Evolutionary conservation across 306 rosid genomes (phyloP), one percentile per base, ranked within the genome.

Genomic region (Herpetospermum pedunculosum): DNA sequence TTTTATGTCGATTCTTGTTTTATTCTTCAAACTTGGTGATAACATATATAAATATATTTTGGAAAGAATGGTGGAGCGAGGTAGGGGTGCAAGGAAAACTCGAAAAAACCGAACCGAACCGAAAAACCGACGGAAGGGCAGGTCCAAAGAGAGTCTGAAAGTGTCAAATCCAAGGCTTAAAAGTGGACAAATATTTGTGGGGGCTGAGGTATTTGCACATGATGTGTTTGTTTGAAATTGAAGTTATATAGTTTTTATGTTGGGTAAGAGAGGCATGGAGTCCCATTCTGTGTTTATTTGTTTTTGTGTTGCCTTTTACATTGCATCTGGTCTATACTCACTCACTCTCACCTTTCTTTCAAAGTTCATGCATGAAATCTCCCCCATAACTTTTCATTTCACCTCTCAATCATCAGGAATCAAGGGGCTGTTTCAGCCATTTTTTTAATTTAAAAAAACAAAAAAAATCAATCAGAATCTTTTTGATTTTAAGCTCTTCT

Each of bases 241-340:
- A 55, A 5, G 58, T 58, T 40, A n/a, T 65, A 0, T 67, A 25
- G 47, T 40, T 13, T 65, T 67, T 60, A 34, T 32, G 69, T 38
- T 41, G 72, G 72, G 50, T 64, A 38, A 64, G 4, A n/a, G n/a
- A n/a, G 70, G 28, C 72, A 67, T 69, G 73, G 73, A 29, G 72
- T 69, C 54, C 73, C 73, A 69, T 26, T 26, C 16, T 43, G 5
- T 69, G 73, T 28, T 43, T 69, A 67, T 35, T 64, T 64, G 52
- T 43, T 55, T n/a, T n/a, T 60, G 50, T 18, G 50, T 40, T 41
- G 30, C 15, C 38, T 44, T 25, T 69, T 41, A 44, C 73, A 69
- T 14, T 69, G 73, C 25, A 69, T 69, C 30, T 69, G 34, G 55
- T 44, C 73, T 32, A 11, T 29, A 12, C 18, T 48, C 21, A 13